These are phyloP conservation scores for Cercospora sesami DNA, from an alignment of 2,329 filamentous ascomycete species.

Conservation along the genomic window DNA sequence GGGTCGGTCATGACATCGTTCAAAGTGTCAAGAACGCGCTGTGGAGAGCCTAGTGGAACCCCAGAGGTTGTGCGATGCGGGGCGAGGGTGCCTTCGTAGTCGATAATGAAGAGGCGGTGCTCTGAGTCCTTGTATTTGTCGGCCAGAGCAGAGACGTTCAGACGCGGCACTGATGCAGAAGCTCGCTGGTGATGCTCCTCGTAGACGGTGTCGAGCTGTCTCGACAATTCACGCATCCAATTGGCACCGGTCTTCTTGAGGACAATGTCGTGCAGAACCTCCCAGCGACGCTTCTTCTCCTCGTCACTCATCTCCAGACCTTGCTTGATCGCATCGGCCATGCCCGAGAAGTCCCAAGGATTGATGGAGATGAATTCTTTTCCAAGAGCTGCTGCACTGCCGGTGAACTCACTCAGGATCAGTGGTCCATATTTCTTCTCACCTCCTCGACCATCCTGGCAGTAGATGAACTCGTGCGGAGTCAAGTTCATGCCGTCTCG, in stretches of 20 bases:
- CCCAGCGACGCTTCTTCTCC: slow-evolving; percentile 75
- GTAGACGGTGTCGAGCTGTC: slow-evolving; percentile 71
- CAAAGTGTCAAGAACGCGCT: slow-evolving; percentile 78
- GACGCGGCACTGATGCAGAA: slow-evolving; percentile 79
- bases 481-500: slow-evolving; percentile 98
- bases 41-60: slow-evolving; percentile 82
- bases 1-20: slow-evolving; percentile 78
- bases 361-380: slow-evolving; percentile 83
- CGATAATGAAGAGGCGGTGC: slow-evolving; percentile 79
- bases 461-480: slow-evolving; percentile 89
- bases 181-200: slow-evolving; percentile 83
- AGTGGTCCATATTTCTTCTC: slow-evolving; percentile 86
- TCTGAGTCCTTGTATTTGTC: slow-evolving; percentile 66
- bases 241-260: slow-evolving; percentile 78
- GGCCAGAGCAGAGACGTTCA: slow-evolving; percentile 67
- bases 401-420: slow-evolving; percentile 93
- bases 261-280: slow-evolving; percentile 69
- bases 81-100: slow-evolving; percentile 90
- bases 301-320: slow-evolving; percentile 77
- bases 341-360: slow-evolving; percentile 86
- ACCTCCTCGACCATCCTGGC: slow-evolving; percentile 75
- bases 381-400: slow-evolving; percentile 81
- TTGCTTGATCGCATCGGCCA: slow-evolving; percentile 75
- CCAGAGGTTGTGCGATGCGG: slow-evolving; percentile 81
- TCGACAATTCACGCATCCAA: slow-evolving; percentile 78